These are phyloP conservation scores for Gaertneriomyces semiglobifer DNA, from an alignment of 192 early-diverging fungal species.

Conservation along the genomic window DNA sequence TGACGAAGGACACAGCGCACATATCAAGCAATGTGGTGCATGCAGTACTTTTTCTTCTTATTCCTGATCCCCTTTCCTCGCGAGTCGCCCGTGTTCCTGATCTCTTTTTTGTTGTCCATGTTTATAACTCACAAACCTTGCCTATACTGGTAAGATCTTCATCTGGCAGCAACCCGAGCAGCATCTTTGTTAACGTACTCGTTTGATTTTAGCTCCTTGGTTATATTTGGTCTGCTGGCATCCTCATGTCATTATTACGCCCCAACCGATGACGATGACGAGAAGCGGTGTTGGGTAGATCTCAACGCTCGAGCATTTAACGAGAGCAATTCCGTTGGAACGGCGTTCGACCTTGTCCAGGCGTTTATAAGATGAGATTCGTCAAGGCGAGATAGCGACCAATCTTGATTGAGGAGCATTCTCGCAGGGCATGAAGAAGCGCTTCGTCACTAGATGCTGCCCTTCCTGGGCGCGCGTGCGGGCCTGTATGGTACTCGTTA, in stretches of 20 bases:
- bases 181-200: neutral
- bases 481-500: no score
- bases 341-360: no score
- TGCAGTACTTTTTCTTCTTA: constrained; percentile 32
- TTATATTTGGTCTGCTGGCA: constrained; percentile 18
- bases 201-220: constrained; percentile 14
- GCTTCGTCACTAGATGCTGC: no score
- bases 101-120: constrained; percentile 30
- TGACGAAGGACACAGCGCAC: no score
- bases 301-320: constrained; percentile 9
- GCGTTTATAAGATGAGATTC: no score
- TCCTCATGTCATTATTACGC: constrained; percentile 30
- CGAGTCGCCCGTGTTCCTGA: constrained; percentile 25
- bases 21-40: constrained; percentile 26
- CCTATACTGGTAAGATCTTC: constrained; percentile 30
- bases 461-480: no score
- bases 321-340: no score
- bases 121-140: constrained; percentile 34
- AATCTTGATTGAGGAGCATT: no score
- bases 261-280: constrained; percentile 3
- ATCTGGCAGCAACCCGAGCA: neutral
- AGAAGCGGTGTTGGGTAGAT: constrained; percentile 21
- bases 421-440: no score
- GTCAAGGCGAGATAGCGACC: no score
- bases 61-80: constrained; percentile 38